Evolutionary conservation across 345 rosid species (phyloP).

Genomic region (Sisymbrium altissimum): DNA sequence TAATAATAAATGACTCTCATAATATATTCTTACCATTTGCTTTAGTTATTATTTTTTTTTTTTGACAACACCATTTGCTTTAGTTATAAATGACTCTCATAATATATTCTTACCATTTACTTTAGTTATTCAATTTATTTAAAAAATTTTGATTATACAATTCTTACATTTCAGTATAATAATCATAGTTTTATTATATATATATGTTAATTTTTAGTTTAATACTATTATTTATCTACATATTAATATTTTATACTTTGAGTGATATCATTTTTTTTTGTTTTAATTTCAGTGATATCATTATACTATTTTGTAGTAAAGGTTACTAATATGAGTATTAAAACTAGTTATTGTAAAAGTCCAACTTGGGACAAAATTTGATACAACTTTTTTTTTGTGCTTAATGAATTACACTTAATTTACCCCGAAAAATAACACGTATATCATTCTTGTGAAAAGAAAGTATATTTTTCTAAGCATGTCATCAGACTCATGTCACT

Average conservation of each 20-base stretch:
- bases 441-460: background rate
- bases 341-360: background rate
- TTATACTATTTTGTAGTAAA: background rate
- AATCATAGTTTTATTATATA: background rate
- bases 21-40: no score
- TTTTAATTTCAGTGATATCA: background rate
- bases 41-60: no score
- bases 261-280: background rate
- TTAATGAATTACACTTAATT: background rate
- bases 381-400: background rate
- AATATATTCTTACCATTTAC: no score
- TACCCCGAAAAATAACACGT: background rate
- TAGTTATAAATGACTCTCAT: no score
- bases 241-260: background rate
- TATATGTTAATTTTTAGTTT: background rate
- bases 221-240: background rate
- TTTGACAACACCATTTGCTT: no score
- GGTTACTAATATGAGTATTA: background rate
- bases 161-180: background rate
- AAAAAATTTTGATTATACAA: no score
- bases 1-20: no score
- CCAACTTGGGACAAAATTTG: background rate
- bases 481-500: conserved; percentile 3
- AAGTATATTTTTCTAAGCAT: background rate
- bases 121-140: no score